Evolutionary conservation across 2,329 filamentous ascomycete genomes (phyloP), one percentile per base, ranked within the genome.

Genomic region (Fusarium sterilihyphosum): DNA sequence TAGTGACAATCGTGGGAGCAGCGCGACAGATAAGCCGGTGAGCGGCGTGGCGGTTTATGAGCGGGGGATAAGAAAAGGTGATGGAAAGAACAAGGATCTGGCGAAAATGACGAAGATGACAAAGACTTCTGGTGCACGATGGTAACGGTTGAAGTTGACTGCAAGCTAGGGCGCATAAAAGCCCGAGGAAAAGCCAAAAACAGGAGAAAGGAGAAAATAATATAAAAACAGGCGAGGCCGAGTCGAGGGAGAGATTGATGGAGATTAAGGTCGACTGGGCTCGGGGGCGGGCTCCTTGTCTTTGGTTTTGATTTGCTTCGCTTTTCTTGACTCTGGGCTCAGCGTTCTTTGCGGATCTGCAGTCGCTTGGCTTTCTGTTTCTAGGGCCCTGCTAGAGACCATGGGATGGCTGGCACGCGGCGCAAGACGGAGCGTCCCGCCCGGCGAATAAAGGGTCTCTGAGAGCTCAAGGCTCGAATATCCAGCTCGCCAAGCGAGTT

Each of bases 351-450:
- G 63, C 64, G 59, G 73, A 75, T 71, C 73, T 73, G 66, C 72
- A 61, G 49, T 75, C 68, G 60, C 72, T 71, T 68, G 73, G 68
- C 70, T 62, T 71, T 65, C 66, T 73, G 38, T 61, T 70, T 66
- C 56, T 60, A 43, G 57, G 58, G 47, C 68, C 65, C 58, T 56
- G 57, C 71, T 40, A 65, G 53, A 56, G 56, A 60, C 69, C 58
- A 74, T 73, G 68, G 61, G 71, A 74, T 73, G 73, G 66, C 70
- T 75, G 70, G 73, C 73, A 75, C 73, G 72, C 73, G 73, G 73
- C 73, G 73, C 67, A 65, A 68, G n/a, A 52, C 73, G 70, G 73
- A 75, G 73, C 73, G 73, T 75, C 73, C 73, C 73, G 73, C 66
- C 62, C 66, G 62, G 46, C 62, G 73, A 73, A 71, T 75, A 73